Evolutionary conservation across 495 filamentous ascomycete species (phyloP), one percentile per base, ranked within the genome.

Genomic region (Hyphodiscus hymeniophilus): DNA sequence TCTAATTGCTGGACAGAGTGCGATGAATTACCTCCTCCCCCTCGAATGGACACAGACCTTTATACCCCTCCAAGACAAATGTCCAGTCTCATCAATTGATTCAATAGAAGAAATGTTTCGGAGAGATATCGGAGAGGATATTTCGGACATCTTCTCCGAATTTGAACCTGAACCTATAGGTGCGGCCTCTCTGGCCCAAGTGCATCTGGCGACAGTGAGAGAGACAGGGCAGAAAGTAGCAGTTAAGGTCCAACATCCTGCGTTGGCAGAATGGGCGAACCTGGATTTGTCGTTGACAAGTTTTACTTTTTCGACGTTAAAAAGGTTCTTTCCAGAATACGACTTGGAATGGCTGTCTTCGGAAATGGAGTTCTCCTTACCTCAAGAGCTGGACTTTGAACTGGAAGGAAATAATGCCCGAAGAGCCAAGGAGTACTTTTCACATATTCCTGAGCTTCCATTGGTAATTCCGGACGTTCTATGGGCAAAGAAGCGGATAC

Each of bases 191-290:
- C 71, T 99, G 28, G 92, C 94, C 2, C 92, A 99, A 63, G 92
- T 99, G 13, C 92, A 99, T 57, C 67, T 88, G 16, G 92, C 91
- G n/a, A 87, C 77, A 10, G 67, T 95, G 28, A 87, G 79, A 61
- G 87, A 82, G 57, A 88, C 80, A 15, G 89, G 89, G 7, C 81
- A 85, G 66, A 85, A 82, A 54, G 94, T 97, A n/a, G 94, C 94
- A 1, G 94, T 99, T 50, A 99, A 99, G 66, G 82, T 97, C 13
- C 94, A 99, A 58, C 94, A 99, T 66, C 94, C 94, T 15, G 71
- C 76, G 16, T 68, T 99, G 55, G 84, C 88, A 32, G 85, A 95
- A 71, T 99, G 90, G 89, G 82, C 87, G 8, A 85, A 84, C 13
- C 66, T 99, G 17, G 94, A 99, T 62, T 74, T 97, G 51, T 79